These are phyloP conservation scores for Begonia loranthoides DNA, from an alignment of 306 rosid species.

Conservation along the genomic window DNA sequence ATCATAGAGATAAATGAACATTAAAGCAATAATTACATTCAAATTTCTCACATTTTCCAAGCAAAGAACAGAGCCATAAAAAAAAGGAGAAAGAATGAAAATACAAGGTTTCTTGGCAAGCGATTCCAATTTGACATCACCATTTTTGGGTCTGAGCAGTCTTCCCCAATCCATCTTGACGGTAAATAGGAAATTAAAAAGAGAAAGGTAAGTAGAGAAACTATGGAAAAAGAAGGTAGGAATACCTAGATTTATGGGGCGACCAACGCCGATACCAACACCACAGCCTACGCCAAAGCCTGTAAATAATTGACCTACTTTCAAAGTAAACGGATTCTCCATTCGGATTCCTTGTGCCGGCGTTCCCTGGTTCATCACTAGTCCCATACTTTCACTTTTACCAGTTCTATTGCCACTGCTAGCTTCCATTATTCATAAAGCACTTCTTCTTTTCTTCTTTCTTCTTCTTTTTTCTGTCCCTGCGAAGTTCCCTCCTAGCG, in stretches of 20 bases:
- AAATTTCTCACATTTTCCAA: neutral
- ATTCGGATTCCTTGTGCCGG: constrained; percentile 28
- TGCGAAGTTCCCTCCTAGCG: no score
- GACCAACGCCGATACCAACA: constrained; percentile 90
- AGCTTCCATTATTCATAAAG: constrained; percentile 42
- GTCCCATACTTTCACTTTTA: constrained; percentile 4
- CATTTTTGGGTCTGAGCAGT: constrained; percentile 30
- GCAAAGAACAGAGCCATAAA: constrained; percentile 4
- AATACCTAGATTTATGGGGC: constrained; percentile 83
- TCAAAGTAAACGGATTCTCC: constrained; percentile 80
- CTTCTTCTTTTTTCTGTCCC: neutral
- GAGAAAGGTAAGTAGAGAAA: neutral
- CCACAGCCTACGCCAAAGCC: constrained; percentile 96
- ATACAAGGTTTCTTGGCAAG: constrained; percentile 22
- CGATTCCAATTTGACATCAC: constrained; percentile 8
- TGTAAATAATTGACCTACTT: constrained; percentile 89
- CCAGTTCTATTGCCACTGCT: constrained; percentile 10
- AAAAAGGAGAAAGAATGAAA: constrained; percentile 1
- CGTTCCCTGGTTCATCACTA: constrained; percentile 16
- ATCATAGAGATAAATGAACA: no score
- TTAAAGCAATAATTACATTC: no score
- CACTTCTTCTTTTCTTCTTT: no score
- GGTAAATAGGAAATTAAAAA: neutral
- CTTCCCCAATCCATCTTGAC: constrained; percentile 32
- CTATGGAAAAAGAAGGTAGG: neutral